phyloP scores from a whole-genome alignment of 352 stramenopile species.

The Globisporangium cystogenes region DNA sequence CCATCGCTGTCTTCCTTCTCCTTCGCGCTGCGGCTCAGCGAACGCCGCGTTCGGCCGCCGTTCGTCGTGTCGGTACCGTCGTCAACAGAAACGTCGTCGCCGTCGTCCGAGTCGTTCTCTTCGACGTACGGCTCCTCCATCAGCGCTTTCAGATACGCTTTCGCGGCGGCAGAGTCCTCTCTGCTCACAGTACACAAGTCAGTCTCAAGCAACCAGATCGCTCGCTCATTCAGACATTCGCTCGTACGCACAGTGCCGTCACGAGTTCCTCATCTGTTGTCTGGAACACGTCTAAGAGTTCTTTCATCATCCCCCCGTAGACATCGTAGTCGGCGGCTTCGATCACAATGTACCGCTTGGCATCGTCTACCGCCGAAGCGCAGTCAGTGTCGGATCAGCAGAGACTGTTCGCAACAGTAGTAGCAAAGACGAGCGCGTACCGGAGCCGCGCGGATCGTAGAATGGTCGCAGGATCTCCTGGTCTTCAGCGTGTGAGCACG shows the following conservation, averaged over 20 bases:
- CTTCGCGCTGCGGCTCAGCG: neutral
- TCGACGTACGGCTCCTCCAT: slow-evolving; percentile 1
- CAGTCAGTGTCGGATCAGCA: neutral
- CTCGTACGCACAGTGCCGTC: neutral
- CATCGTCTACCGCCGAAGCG: slow-evolving; percentile 17
- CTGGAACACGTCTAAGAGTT: slow-evolving; percentile 17
- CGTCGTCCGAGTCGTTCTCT: neutral
- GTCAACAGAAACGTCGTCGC: neutral
- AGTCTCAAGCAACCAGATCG: too few species aligned
- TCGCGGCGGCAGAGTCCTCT: neutral
- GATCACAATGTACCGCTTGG: slow-evolving; percentile 29
- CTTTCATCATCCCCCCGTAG: slow-evolving; percentile 6
- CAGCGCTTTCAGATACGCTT: slow-evolving; percentile 1
- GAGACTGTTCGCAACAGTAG: neutral
- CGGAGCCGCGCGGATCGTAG: slow-evolving; percentile 9
- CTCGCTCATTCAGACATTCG: too few species aligned
- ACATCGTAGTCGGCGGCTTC: slow-evolving; percentile 21
- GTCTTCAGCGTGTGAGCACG: slow-evolving; percentile 2
- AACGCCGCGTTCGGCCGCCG: neutral
- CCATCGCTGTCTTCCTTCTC: slow-evolving; percentile 22
- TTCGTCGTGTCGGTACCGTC: neutral
- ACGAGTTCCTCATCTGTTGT: neutral
- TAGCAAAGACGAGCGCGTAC: slow-evolving; percentile 1
- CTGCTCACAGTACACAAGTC: neutral
- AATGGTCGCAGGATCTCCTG: slow-evolving; percentile 6